A percentile compares a stretch with the other conserved stretches of the same genome.
phyloP scores from a whole-genome alignment of 768 basidiomycete species.

The Suillus tomentosus region DNA sequence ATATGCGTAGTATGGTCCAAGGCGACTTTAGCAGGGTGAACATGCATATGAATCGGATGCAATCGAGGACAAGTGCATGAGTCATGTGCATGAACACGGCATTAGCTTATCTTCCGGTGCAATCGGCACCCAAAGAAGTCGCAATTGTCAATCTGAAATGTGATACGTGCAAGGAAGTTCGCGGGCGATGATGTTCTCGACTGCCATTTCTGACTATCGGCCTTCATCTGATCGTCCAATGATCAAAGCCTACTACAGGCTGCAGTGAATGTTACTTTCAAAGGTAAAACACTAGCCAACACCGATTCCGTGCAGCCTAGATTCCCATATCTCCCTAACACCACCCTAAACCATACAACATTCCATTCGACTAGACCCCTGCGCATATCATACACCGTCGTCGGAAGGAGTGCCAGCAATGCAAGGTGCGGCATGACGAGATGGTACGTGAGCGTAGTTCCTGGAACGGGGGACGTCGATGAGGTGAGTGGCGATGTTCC shows the following conservation, averaged over 20 bases:
- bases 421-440: slow-evolving; percentile 73
- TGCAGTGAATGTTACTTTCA: slow-evolving; percentile 11
- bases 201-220: neutral
- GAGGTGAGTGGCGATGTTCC: neutral
- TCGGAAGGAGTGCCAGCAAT: slow-evolving; percentile 72
- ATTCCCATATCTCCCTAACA: slow-evolving; percentile 74
- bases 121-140: too few species aligned
- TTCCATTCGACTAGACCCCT: slow-evolving; percentile 85
- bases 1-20: too few species aligned
- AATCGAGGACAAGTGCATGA: too few species aligned
- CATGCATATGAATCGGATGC: too few species aligned
- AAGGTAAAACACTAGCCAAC: neutral
- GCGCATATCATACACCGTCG: slow-evolving; percentile 68
- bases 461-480: slow-evolving; percentile 28
- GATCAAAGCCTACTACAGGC: slow-evolving; percentile 12
- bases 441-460: slow-evolving; percentile 84
- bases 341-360: slow-evolving; percentile 85
- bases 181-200: too few species aligned
- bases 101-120: too few species aligned
- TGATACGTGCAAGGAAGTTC: too few species aligned
- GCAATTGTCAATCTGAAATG: too few species aligned
- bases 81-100: too few species aligned
- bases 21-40: too few species aligned
- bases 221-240: neutral
- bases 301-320: slow-evolving; percentile 43